These are phyloP conservation scores for Neurospora cerealis DNA, from an alignment of 495 filamentous ascomycete species.

Conservation along the genomic window DNA sequence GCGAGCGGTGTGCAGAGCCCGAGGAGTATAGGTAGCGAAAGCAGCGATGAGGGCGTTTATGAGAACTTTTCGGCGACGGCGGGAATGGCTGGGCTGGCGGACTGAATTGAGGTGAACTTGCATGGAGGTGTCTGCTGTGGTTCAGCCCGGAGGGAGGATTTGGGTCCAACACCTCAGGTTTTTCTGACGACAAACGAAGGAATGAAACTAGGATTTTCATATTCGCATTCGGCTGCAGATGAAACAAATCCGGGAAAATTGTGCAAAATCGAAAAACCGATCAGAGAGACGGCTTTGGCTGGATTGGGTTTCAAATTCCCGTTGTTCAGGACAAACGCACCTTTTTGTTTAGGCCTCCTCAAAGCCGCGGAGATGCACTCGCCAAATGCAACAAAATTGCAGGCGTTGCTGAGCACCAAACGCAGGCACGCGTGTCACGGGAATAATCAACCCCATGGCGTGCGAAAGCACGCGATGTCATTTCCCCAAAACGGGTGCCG, in stretches of 20 bases:
- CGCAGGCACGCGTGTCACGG: neutral
- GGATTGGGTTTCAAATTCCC: neutral
- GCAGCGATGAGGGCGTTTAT: constrained; percentile 42
- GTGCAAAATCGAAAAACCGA: neutral
- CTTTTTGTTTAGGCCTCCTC: neutral
- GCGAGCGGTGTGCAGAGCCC: constrained; percentile 35
- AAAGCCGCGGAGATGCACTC: neutral
- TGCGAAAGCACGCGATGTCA: neutral
- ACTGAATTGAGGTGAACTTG: constrained; percentile 5
- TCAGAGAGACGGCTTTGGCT: neutral
- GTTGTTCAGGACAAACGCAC: neutral
- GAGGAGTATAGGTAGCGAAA: constrained; percentile 29
- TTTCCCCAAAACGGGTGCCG: neutral
- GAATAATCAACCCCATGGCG: neutral
- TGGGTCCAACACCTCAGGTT: neutral
- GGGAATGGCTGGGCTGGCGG: constrained; percentile 24
- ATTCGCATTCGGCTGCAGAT: neutral
- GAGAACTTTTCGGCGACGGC: constrained; percentile 38
- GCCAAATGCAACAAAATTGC: neutral
- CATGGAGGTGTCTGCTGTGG: neutral
- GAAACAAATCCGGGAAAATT: neutral
- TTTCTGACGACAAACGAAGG: neutral
- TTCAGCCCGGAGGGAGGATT: no score
- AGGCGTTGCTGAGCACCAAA: neutral
- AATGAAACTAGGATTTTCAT: neutral